Conservation (phyloP, 768 basidiomycete species). For the Naematelia encephala region DNA sequence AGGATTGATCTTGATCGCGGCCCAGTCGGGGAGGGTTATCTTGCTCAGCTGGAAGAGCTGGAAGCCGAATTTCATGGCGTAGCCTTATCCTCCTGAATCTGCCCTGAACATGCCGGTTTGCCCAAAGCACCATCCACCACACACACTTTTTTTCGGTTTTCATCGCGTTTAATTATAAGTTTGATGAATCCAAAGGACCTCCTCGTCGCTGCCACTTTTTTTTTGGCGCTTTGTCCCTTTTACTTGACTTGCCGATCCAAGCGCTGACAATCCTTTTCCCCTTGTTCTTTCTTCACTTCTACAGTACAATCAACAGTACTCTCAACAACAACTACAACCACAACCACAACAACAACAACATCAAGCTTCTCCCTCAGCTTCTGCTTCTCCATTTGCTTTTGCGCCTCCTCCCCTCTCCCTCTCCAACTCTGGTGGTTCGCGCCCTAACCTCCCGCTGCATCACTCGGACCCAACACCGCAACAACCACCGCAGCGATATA, state of each 20-base stretch:
- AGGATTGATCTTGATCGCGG: too few species aligned
- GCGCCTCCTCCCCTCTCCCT: constrained; percentile 41
- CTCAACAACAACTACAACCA: constrained; percentile 2
- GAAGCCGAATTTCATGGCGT: too few species aligned
- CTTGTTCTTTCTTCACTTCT: too few species aligned
- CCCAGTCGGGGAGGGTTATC: too few species aligned
- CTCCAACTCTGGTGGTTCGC: constrained; percentile 16
- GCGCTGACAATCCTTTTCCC: neutral
- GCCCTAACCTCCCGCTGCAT: constrained; percentile 18
- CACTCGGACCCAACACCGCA: constrained; percentile 23
- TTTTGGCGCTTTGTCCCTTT: neutral
- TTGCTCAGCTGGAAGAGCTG: too few species aligned
- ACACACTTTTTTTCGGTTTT: neutral
- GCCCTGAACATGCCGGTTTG: too few species aligned
- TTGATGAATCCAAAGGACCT: neutral
- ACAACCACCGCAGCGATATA: constrained; percentile 11
- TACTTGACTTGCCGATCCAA: neutral
- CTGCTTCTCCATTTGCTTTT: constrained; percentile 44
- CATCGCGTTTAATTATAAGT: neutral
- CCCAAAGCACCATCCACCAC: neutral
- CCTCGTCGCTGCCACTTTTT: neutral
- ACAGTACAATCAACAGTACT: constrained; percentile 3
- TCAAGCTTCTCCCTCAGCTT: constrained; percentile 21
- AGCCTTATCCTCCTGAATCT: too few species aligned
- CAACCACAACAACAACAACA: constrained; percentile 1